These are phyloP conservation scores for Knoxia roxburghii DNA, from an alignment of 257 asterid species.

Conservation along the genomic window DNA sequence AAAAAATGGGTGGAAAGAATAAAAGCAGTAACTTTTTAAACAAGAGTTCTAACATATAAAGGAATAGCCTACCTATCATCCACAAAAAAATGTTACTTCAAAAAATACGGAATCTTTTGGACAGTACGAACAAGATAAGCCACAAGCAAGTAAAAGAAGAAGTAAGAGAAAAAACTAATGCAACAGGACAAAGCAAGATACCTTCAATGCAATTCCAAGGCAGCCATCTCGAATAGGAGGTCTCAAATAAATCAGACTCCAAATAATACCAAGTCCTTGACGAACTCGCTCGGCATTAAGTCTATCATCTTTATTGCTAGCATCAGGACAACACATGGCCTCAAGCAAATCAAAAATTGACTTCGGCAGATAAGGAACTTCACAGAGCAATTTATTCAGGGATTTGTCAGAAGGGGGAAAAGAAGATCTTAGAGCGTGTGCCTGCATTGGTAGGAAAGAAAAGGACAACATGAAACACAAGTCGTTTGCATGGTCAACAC, in stretches of 20 bases:
- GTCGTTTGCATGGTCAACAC: conserved; percentile 18
- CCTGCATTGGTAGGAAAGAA: conserved; percentile 45
- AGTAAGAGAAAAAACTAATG: conserved; percentile 1
- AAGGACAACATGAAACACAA: conserved; percentile 19
- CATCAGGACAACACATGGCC: conserved; percentile 77
- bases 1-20: too few species aligned
- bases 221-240: conserved; percentile 89
- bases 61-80: too few species aligned
- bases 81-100: too few species aligned
- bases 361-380: conserved; percentile 86
- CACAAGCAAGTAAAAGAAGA: not conserved
- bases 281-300: conserved; percentile 85
- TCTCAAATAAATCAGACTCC: conserved; percentile 87
- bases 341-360: conserved; percentile 70
- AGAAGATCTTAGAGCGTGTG: conserved; percentile 79
- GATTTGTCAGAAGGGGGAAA: conserved; percentile 98
- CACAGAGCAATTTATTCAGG: conserved; percentile 83
- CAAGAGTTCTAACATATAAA: too few species aligned
- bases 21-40: too few species aligned
- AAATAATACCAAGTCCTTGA: conserved; percentile 89
- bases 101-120: not conserved
- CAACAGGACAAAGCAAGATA: conserved; percentile 15
- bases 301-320: conserved; percentile 52
- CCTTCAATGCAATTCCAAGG: conserved; percentile 88
- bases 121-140: conserved; percentile 1